These are phyloP conservation scores for Dothideomycetes sp. DNA, from an alignment of 2,329 filamentous ascomycete species.

Conservation along the genomic window DNA sequence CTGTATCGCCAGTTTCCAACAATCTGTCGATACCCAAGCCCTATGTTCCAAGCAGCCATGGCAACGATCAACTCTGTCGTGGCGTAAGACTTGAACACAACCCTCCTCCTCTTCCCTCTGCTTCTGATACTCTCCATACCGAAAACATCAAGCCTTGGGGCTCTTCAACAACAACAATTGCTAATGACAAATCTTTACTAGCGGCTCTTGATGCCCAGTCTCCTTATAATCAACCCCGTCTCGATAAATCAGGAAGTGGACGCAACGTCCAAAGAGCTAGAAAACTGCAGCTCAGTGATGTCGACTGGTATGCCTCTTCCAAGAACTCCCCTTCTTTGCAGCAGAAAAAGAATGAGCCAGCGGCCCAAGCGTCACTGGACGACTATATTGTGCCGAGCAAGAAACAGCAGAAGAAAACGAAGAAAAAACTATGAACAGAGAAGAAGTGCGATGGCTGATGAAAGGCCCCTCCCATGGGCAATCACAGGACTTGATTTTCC, in stretches of 20 bases:
- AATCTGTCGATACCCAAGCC: slow-evolving; percentile 16
- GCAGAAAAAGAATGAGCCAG: slow-evolving; percentile 17
- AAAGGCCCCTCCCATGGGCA: slow-evolving; percentile 13
- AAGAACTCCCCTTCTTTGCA: slow-evolving; percentile 13
- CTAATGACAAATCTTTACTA: slow-evolving; percentile 4
- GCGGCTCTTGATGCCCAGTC: slow-evolving; percentile 21
- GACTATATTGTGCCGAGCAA: slow-evolving; percentile 23
- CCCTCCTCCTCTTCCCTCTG: slow-evolving; percentile 1
- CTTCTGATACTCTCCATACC: slow-evolving; percentile 1
- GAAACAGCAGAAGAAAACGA: slow-evolving; percentile 8
- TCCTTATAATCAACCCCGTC: slow-evolving; percentile 36
- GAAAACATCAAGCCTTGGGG: slow-evolving; percentile 5
- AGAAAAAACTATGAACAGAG: slow-evolving; percentile 13
- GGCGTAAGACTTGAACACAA: slow-evolving; percentile 9
- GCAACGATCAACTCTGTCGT: slow-evolving; percentile 7
- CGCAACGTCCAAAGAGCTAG: slow-evolving; percentile 72
- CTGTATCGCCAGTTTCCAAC: slow-evolving; percentile 24
- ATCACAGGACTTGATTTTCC: slow-evolving; percentile 26
- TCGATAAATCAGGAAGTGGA: slow-evolving; percentile 52
- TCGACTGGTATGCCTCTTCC: slow-evolving; percentile 72
- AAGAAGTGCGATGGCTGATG: slow-evolving; percentile 19
- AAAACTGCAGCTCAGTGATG: slow-evolving; percentile 89
- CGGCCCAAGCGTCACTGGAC: slow-evolving; percentile 19
- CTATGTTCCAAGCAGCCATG: slow-evolving; percentile 9
- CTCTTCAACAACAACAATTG: not conserved